Percentiles rank a stretch among this genome's conserved stretches.
Evolutionary conservation across 2,329 filamentous ascomycete species (phyloP).

Genomic region (Trichophyton simii): DNA sequence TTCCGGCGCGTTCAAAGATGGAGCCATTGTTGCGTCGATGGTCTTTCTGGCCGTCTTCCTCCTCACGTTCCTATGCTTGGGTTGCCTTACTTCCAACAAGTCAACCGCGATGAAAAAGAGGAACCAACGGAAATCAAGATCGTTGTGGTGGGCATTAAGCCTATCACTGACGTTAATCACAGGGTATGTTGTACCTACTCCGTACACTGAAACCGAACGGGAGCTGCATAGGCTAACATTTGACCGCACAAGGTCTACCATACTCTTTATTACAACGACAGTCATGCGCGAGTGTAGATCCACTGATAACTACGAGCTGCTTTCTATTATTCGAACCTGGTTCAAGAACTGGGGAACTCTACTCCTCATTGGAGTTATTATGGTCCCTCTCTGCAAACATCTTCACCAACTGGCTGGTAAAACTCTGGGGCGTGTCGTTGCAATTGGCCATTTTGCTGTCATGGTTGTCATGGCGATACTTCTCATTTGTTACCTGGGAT

Average conservation of each 20-base stretch:
- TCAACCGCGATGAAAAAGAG: conserved; percentile 1
- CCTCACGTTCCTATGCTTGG: conserved; percentile 3
- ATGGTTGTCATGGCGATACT: conserved; percentile 7
- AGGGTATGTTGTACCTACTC: neutral
- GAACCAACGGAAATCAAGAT: conserved; percentile 5
- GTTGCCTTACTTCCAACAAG: neutral
- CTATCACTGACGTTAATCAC: conserved; percentile 1
- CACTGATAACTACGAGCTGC: neutral
- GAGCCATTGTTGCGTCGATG: neutral
- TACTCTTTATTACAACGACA: conserved; percentile 3
- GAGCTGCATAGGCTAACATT: neutral
- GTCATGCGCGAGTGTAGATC: neutral
- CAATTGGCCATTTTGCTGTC: conserved; percentile 1
- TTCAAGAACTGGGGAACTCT: neutral
- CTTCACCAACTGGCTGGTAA: conserved; percentile 5
- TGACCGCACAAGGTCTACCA: neutral
- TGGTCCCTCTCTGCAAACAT: conserved; percentile 9
- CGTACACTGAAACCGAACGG: neutral
- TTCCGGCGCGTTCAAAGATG: neutral
- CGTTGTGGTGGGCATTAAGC: conserved; percentile 6
- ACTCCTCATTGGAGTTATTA: conserved; percentile 7
- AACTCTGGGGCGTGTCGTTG: conserved; percentile 1
- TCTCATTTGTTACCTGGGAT: conserved; percentile 1
- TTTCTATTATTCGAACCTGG: neutral
- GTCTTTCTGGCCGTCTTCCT: conserved; percentile 6